Percentiles rank a stretch among this genome's conserved stretches.
Evolutionary conservation across 257 asterid genomes (phyloP).

Genomic region (Petunia axillaris): DNA sequence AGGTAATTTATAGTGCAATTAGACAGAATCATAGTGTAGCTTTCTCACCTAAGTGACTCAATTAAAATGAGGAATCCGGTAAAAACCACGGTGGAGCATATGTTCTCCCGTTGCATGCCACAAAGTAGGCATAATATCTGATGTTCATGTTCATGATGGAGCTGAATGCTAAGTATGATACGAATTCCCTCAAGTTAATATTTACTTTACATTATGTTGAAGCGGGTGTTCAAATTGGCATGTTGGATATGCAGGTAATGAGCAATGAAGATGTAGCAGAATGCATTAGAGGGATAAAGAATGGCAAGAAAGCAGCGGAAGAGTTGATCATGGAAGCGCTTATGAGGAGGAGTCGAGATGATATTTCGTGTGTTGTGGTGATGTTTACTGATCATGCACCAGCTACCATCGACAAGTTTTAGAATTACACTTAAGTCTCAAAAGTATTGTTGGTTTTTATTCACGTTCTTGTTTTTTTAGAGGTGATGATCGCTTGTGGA

Average conservation of each 20-base stretch:
- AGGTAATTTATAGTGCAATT: conserved; percentile 34
- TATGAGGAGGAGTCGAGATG: conserved; percentile 46
- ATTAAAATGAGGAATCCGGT: neutral
- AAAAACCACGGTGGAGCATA: neutral
- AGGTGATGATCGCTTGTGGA: no score
- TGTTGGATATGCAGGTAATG: conserved; percentile 38
- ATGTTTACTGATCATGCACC: conserved; percentile 28
- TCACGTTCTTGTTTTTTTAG: no score
- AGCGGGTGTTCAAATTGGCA: no score
- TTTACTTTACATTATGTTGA: no score
- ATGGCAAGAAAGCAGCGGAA: conserved; percentile 44
- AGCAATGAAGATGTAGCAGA: conserved; percentile 48
- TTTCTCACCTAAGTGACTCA: no score
- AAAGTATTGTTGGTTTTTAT: no score
- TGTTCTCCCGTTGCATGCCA: neutral
- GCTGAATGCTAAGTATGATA: no score
- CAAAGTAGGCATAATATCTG: no score
- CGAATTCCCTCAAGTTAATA: no score
- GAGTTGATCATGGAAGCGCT: conserved; percentile 48
- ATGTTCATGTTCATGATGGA: no score
- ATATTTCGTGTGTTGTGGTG: conserved; percentile 49
- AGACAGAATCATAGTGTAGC: neutral
- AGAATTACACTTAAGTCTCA: no score
- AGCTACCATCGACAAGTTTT: no score
- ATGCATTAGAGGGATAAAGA: conserved; percentile 34